Percentiles rank a stretch among this genome's conserved stretches.
phyloP scores from a whole-genome alignment of 2,329 filamentous ascomycete genomes.

The Teratosphaeria gauchensis region DNA sequence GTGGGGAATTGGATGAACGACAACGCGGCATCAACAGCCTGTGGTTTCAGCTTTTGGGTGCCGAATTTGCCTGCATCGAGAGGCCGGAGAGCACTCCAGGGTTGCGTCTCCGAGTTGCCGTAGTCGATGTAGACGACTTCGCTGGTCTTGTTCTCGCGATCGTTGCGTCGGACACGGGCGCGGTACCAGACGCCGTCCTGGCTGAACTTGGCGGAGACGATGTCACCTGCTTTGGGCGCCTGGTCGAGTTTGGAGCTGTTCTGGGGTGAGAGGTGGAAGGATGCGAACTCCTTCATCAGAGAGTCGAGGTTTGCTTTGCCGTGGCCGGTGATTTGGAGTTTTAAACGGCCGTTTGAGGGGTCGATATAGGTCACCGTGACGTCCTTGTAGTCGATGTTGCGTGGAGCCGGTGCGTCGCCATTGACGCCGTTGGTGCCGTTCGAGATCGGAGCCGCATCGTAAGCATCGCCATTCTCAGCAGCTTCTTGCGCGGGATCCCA shows the following conservation, averaged over 20 bases:
- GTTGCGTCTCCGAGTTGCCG: constrained; percentile 81
- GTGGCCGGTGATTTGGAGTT: constrained; percentile 81
- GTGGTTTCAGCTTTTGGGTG: constrained; percentile 69
- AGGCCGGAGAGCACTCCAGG: constrained; percentile 76
- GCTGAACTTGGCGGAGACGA: constrained; percentile 83
- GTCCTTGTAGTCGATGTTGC: constrained; percentile 85
- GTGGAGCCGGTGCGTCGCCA: constrained; percentile 38
- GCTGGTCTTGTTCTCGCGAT: constrained; percentile 76
- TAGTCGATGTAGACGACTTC: constrained; percentile 95
- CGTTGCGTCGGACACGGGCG: constrained; percentile 80
- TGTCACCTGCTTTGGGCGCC: constrained; percentile 81
- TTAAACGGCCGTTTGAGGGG: constrained; percentile 62
- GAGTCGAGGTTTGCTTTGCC: constrained; percentile 77
- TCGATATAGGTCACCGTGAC: constrained; percentile 89
- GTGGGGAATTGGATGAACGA: constrained; percentile 84
- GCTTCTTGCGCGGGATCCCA: constrained; percentile 86
- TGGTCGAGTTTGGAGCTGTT: constrained; percentile 61
- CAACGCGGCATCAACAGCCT: constrained; percentile 77
- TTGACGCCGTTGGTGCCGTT: constrained; percentile 38
- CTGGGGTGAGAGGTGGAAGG: constrained; percentile 76
- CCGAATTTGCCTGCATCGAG: constrained; percentile 72
- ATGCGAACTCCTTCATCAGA: constrained; percentile 82
- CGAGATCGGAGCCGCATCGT: constrained; percentile 37
- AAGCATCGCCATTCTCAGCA: constrained; percentile 37
- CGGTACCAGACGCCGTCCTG: constrained; percentile 92